Base-by-base conservation (phyloP, 108 stramenopile genomes). In the Seminavis robusta region DNA sequence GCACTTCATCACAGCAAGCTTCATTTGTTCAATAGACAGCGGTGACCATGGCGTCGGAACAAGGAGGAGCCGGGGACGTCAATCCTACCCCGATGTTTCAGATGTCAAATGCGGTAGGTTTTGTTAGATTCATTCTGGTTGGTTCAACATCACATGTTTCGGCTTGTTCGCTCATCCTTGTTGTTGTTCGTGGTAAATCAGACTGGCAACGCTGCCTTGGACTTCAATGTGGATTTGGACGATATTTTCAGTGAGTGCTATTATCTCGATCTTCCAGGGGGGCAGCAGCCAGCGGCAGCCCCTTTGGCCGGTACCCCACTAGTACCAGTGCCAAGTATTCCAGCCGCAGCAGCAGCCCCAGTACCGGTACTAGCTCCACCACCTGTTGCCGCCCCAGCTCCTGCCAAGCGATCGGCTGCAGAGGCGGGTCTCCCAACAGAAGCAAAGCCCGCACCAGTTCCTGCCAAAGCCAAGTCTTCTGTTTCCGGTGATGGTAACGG, bases 231-330 rank as follows among this genome's bases (percentile, higher is more conserved):
- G 26, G 91, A 93, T 55, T 74, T 93, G 4, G 91, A 93, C 40
- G 91, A 93, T 24, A 65, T 93, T 30, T 93, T 93, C 59, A 81
- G 73, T 44, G 91, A 93, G 52, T 89, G 85, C 47, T 93, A 93
- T 54, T 93, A 80, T 38, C 69, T 78, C 40, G 86, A 92, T 59
- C 78, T 88, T 36, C 62, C 79, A 21, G 62, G 55, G 10, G 54
- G 54, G n/a, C 49, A 30, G 24, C 21, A 46, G 2, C 9, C 49
- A 16, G 50, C 24, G 24, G 49, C 60, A 30, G 53, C 57, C 5
- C 73, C 76, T 33, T 73, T 75, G 43, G 74, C 47, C 23, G 59
- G 47, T 46, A 67, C 52, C 66, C 59, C 33, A 39, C 41, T 13
- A 26, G 51, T 16, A 40, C 59, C 51, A 47, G 26, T 40, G 23